Percentiles rank a stretch among this genome's conserved stretches.
phyloP scores from a whole-genome alignment of 2,329 filamentous ascomycete species.

The Beauveria sp. region DNA sequence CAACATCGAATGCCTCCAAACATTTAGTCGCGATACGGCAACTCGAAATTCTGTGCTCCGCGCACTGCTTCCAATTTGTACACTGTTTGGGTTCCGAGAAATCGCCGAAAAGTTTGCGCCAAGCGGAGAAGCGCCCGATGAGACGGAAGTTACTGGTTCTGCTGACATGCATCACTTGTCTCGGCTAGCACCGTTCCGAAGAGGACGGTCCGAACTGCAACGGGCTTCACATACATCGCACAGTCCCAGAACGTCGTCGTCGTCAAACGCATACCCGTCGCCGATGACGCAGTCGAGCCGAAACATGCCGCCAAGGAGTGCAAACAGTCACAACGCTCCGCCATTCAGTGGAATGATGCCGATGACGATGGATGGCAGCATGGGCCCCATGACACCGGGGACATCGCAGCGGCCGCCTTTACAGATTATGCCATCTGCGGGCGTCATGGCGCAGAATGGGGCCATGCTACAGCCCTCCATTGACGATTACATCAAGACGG shows the following conservation, averaged over 20 bases:
- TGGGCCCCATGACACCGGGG: constrained; percentile 1
- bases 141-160: constrained; percentile 16
- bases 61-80: constrained; percentile 16
- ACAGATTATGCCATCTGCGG: constrained; percentile 13
- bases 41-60: constrained; percentile 15
- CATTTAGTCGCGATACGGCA: constrained; percentile 14
- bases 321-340: not conserved
- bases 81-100: constrained; percentile 17
- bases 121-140: constrained; percentile 5
- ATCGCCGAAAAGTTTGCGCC: constrained; percentile 16
- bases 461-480: constrained; percentile 15
- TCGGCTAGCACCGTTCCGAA: constrained; percentile 15
- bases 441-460: constrained; percentile 13
- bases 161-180: constrained; percentile 16
- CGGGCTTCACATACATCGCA: constrained; percentile 10
- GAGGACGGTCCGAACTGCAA: constrained; percentile 14
- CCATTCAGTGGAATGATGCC: constrained; percentile 10
- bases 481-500: constrained; percentile 19
- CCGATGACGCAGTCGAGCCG: constrained; percentile 14
- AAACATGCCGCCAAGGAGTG: not conserved
- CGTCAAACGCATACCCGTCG: constrained; percentile 9
- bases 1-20: constrained; percentile 16
- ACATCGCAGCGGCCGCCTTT: constrained; percentile 11
- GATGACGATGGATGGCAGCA: constrained; percentile 5
- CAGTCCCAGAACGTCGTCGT: constrained; percentile 11